phyloP scores from a whole-genome alignment of 768 basidiomycete species.

The Kwoniella dendrophila region DNA sequence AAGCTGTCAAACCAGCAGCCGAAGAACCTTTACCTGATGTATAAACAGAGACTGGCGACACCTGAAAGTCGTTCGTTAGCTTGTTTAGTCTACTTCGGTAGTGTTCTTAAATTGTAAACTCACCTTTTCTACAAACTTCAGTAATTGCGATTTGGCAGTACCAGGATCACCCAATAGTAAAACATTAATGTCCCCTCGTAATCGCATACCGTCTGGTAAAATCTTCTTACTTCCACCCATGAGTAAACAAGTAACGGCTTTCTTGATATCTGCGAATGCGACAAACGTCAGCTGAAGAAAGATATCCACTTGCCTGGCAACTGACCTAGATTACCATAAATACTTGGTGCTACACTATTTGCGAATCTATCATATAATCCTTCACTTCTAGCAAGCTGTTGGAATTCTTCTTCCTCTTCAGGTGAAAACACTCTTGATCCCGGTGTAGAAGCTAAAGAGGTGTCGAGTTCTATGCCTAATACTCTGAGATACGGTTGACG shows the following conservation, averaged over 20 bases:
- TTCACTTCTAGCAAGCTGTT: conserved; percentile 82
- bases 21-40: conserved; percentile 98
- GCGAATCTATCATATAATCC: conserved; percentile 92
- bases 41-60: conserved; percentile 96
- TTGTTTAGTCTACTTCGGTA: conserved; percentile 1
- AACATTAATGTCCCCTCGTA: conserved; percentile 97
- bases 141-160: conserved; percentile 94
- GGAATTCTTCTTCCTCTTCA: conserved; percentile 96
- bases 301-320: not conserved
- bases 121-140: conserved; percentile 98
- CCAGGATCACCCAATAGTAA: conserved; percentile 94
- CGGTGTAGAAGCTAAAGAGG: conserved; percentile 70
- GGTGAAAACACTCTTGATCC: conserved; percentile 79
- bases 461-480: conserved; percentile 86
- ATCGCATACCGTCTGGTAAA: conserved; percentile 92
- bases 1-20: conserved; percentile 96
- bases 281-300: not conserved
- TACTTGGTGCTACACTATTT: conserved; percentile 92
- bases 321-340: conserved; percentile 88
- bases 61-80: conserved; percentile 60
- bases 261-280: conserved; percentile 82
- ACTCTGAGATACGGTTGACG: conserved; percentile 93
- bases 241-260: conserved; percentile 91
- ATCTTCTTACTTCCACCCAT: conserved; percentile 98
- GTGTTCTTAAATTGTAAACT: not conserved